Evolutionary conservation across 1,284 basidiomycete species (phyloP), one percentile per base, ranked within the genome.

Genomic region (Pseudozyma pruni): DNA sequence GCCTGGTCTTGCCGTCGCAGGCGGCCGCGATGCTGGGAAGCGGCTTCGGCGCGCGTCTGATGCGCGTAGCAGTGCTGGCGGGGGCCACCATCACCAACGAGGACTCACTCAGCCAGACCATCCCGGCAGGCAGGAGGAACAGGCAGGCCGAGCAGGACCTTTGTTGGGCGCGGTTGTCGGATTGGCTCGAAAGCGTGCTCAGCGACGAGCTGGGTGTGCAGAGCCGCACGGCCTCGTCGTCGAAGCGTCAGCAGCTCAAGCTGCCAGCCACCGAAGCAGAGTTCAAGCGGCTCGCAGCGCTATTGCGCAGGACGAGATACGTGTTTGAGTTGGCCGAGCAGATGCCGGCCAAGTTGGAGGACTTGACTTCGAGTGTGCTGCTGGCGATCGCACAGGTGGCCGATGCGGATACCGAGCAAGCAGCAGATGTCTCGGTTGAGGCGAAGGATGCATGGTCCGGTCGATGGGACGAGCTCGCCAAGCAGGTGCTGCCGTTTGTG

Each of bases 171-270:
- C 45, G 71, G 2, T 37, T 74, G 40, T 70, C 60, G 1, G 63
- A 74, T 25, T 74, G 71, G 71, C 57, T 74, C 25, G 59, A 66
- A 25, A 74, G 71, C 35, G 63, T 70, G 20, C 40, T 74, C 11
- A 45, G 55, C 34, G 71, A 74, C 47, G 71, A 74, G 31, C 39
- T 74, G 19, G 71, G 71, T 5, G 48, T 70, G 32, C 46, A 35
- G 17, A 43, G 19, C 23, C 10, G 23, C n/a, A n/a, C n/a, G n/a
- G n/a, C n/a, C n/a, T n/a, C n/a, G 3, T 35, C 43, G 19, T 23
- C 32, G n/a, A 22, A 47, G 31, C 23, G 34, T 11, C 55, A 50
- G 22, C 38, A 31, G 8, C 38, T 72, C 8, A 67, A 55, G 37
- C 37, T 62, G 13, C 60, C 59, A 2, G 17, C 55, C 17, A 72